Evolutionary conservation across 2,329 filamentous ascomycete species (phyloP).

Genomic region (Aureobasidium lini): DNA sequence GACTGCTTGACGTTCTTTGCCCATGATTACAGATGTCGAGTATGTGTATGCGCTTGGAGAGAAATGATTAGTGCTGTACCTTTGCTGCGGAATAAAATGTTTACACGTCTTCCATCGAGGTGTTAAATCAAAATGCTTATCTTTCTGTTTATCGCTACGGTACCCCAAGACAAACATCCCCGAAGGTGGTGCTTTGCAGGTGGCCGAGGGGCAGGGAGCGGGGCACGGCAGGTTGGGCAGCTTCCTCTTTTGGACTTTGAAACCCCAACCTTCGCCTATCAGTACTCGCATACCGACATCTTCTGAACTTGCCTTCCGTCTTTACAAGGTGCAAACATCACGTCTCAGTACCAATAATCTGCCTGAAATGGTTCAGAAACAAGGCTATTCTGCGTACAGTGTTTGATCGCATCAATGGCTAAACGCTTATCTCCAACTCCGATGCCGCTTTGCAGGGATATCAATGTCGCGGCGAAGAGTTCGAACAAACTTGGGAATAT

Average conservation of each 20-base stretch:
- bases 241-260: conserved; percentile 2
- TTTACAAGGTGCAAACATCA: too few relatives aligned
- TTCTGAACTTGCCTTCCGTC: too few relatives aligned
- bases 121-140: neutral
- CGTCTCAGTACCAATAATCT: too few relatives aligned
- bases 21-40: neutral
- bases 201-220: neutral
- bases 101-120: neutral
- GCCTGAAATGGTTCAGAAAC: too few relatives aligned
- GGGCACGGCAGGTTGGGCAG: neutral
- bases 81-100: neutral
- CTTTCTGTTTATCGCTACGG: neutral
- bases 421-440: too few relatives aligned
- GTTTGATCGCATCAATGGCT: too few relatives aligned
- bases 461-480: too few relatives aligned
- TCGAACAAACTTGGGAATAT: too few relatives aligned
- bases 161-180: neutral
- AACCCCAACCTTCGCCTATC: neutral
- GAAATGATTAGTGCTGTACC: neutral
- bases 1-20: conserved; percentile 27
- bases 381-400: too few relatives aligned
- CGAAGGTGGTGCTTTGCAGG: neutral
- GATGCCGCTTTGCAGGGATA: too few relatives aligned
- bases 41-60: neutral
- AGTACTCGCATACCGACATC: neutral